Conservation (phyloP, 352 stramenopile genomes). For the Pythium phragmitis region DNA sequence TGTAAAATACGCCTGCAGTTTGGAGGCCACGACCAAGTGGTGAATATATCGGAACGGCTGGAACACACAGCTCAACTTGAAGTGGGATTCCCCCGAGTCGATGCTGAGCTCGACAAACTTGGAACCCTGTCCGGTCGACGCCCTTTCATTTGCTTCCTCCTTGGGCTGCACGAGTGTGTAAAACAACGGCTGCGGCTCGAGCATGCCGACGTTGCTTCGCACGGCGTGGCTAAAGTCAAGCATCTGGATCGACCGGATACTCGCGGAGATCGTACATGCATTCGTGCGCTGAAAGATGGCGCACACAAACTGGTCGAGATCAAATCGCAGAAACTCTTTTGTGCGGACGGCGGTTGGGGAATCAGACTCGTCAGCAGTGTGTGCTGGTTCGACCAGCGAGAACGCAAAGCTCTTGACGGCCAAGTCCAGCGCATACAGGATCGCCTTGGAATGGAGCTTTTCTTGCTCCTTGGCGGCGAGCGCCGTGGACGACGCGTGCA, state of each 20-base stretch:
- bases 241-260: constrained; percentile 63
- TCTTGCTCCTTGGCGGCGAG: constrained; percentile 45
- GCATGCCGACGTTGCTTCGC: constrained; percentile 3
- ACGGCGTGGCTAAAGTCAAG: constrained; percentile 56
- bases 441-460: constrained; percentile 48
- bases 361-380: background rate
- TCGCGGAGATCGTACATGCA: constrained; percentile 49
- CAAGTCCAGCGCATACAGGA: constrained; percentile 66
- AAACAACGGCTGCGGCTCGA: constrained; percentile 39
- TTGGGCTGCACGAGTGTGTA: constrained; percentile 29
- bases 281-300: constrained; percentile 59
- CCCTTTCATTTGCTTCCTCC: background rate
- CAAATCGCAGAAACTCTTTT: constrained; percentile 68
- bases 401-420: constrained; percentile 58
- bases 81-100: constrained; percentile 51
- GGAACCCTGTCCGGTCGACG: background rate
- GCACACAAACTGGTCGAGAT: constrained; percentile 64
- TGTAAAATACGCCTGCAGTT: constrained; percentile 67
- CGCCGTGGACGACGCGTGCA: constrained; percentile 50
- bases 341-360: background rate
- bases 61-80: constrained; percentile 55
- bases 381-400: constrained; percentile 34
- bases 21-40: constrained; percentile 59
- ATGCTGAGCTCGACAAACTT: constrained; percentile 53
- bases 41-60: constrained; percentile 74